Evolutionary conservation across 2,329 filamentous ascomycete species (phyloP).

Genomic region (Knufia fluminis): DNA sequence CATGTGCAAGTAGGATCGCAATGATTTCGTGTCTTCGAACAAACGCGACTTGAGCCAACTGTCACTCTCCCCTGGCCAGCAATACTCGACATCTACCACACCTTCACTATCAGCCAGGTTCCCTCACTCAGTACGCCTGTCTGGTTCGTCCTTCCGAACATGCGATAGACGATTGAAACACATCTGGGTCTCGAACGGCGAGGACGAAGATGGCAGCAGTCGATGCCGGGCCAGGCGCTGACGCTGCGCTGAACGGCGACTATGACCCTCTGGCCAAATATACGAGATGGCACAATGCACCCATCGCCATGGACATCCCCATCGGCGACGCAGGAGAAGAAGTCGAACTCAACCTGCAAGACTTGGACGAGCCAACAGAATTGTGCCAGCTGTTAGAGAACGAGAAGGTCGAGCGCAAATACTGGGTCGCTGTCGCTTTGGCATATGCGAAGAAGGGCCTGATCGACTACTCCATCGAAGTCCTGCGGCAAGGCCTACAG

Average conservation of each 20-base stretch:
- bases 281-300: constrained; percentile 22
- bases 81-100: too few relatives aligned
- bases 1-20: too few relatives aligned
- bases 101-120: too few relatives aligned
- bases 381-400: constrained; percentile 92
- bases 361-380: constrained; percentile 88
- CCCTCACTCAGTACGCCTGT: too few relatives aligned
- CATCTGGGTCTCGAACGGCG: not conserved
- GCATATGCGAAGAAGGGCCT: constrained; percentile 95
- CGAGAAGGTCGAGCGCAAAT: constrained; percentile 79
- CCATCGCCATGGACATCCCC: constrained; percentile 55
- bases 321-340: constrained; percentile 56
- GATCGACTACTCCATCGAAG: constrained; percentile 69
- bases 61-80: too few relatives aligned
- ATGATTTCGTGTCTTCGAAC: too few relatives aligned
- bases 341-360: constrained; percentile 88
- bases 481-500: constrained; percentile 61
- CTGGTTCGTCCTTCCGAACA: not conserved
- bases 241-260: constrained; percentile 4
- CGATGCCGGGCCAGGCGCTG: not conserved
- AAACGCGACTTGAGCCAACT: too few relatives aligned
- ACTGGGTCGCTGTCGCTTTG: constrained; percentile 96
- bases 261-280: constrained; percentile 8
- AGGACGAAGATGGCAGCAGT: constrained; percentile 4
- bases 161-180: not conserved